These are phyloP conservation scores for Fallopia convolvulus DNA, from an alignment of 148 eudicot species.

Conservation along the genomic window DNA sequence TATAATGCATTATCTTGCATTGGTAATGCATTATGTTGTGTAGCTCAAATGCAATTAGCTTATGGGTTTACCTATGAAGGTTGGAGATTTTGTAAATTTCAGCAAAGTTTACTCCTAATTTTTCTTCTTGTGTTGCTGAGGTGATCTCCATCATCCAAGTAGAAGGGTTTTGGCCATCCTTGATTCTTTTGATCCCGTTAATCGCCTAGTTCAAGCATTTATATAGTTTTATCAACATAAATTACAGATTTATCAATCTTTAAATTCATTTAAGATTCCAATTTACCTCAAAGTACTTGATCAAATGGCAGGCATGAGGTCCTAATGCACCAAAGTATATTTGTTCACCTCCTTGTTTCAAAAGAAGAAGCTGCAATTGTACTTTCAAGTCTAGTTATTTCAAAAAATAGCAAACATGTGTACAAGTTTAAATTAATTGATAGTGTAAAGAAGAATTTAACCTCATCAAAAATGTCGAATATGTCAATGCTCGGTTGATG, in stretches of 20 bases:
- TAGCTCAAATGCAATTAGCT: too few relatives aligned
- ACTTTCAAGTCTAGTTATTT: neutral
- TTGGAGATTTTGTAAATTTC: slow-evolving; percentile 39
- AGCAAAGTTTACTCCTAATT: slow-evolving; percentile 25
- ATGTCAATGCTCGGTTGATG: slow-evolving; percentile 13
- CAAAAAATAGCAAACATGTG: neutral
- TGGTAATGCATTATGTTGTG: too few relatives aligned
- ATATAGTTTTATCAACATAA: neutral
- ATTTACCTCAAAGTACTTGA: slow-evolving; percentile 17
- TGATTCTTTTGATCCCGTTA: slow-evolving; percentile 37
- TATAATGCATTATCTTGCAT: neutral
- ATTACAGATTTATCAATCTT: neutral
- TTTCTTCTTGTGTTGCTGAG: slow-evolving; percentile 34
- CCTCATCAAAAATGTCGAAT: slow-evolving; percentile 15
- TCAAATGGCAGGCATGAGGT: slow-evolving; percentile 17
- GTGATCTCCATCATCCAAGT: slow-evolving; percentile 59
- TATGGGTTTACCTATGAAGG: slow-evolving; percentile 15
- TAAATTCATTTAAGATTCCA: neutral
- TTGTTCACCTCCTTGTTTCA: slow-evolving; percentile 18
- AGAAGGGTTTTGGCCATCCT: slow-evolving; percentile 47
- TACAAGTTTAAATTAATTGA: neutral
- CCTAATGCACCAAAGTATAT: slow-evolving; percentile 15
- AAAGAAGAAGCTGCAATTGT: slow-evolving; percentile 12
- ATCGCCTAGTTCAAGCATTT: slow-evolving; percentile 21
- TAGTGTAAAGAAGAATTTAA: neutral